Evolutionary conservation across 2,329 filamentous ascomycete genomes (phyloP), one percentile per base, ranked within the genome.

Genomic region (Thermoascus crustaceus): DNA sequence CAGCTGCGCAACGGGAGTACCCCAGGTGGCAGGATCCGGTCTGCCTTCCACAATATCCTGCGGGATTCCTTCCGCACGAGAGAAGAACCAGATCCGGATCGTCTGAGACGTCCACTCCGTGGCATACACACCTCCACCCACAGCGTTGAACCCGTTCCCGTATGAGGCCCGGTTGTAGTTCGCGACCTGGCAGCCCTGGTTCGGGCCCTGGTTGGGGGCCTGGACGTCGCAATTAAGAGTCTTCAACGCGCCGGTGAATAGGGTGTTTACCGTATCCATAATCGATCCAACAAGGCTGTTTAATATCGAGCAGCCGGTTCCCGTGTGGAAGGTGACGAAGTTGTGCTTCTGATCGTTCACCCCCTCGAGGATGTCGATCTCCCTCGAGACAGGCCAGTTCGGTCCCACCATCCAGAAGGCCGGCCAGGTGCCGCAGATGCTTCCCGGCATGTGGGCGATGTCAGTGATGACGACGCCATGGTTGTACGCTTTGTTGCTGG

Each of bases 51-150:
- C 46, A 26, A 75, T 64, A 13, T 72, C 69, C 1, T 35, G 34
- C 0, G 71, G 71, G 19, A 73, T 65, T n/a, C n/a, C n/a, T 3
- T 45, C 39, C 9, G 41, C 42, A n/a, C 68, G 60, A 2, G 60
- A 45, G 44, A 73, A 75, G 48, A 66, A 68, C 69, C 70, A 75
- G 41, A 73, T 67, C 36, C 65, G 62, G 46, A 75, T 66, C 7
- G 53, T 61, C 2, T 62, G 51, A 4, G 48, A 42, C 3, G 67
- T 66, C 55, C 70, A 60, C 42, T 73, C 64, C 46, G 70, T 59
- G 1, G 68, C 71, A 44, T 71, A 67, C 1, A 73, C 52, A 32
- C 69, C 70, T 30, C 71, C 71, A 2, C 62, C 61, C 10, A 58
- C 47, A 3, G 50, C 42, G 44, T 75, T 82, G 57, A 81, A 73